Evolutionary conservation across 2,329 filamentous ascomycete genomes (phyloP).

Genomic region (Xylariaceae sp.): DNA sequence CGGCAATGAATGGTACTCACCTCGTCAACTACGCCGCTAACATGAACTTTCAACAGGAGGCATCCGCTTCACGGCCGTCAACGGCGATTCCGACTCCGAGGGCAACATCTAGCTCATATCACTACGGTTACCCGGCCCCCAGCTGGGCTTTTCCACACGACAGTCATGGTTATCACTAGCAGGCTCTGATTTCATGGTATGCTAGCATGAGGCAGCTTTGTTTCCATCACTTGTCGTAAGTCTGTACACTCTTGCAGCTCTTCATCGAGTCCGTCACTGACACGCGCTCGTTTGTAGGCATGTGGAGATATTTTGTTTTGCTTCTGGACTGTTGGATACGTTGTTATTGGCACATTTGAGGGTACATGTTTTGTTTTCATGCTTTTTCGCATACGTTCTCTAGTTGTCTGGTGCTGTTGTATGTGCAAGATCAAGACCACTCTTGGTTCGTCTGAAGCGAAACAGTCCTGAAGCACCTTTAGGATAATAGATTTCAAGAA

Average conservation of each 20-base stretch:
- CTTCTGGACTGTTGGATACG: neutral
- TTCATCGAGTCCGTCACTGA: neutral
- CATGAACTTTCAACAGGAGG: conserved; percentile 25
- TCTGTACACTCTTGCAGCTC: neutral
- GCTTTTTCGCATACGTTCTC: neutral
- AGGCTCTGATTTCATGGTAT: neutral
- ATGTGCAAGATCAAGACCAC: neutral
- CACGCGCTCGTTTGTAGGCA: neutral
- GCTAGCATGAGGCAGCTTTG: neutral
- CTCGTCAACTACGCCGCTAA: conserved; percentile 30
- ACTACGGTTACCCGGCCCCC: conserved; percentile 24
- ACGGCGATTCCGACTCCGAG: conserved; percentile 6
- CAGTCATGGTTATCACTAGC: conserved; percentile 24
- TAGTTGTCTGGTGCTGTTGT: no score
- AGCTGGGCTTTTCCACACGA: conserved; percentile 27
- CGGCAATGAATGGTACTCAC: conserved; percentile 22
- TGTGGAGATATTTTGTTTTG: neutral
- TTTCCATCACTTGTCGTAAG: conserved; percentile 7
- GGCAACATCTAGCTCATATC: conserved; percentile 20
- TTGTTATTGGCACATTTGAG: neutral
- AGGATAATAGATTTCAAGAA: no score
- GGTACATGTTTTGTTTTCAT: neutral
- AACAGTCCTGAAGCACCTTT: neutral
- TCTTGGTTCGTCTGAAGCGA: neutral
- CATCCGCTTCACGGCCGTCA: neutral